These are phyloP conservation scores for Aristolochia contorta DNA, from an alignment of 164 flowering plant species.

Conservation along the genomic window DNA sequence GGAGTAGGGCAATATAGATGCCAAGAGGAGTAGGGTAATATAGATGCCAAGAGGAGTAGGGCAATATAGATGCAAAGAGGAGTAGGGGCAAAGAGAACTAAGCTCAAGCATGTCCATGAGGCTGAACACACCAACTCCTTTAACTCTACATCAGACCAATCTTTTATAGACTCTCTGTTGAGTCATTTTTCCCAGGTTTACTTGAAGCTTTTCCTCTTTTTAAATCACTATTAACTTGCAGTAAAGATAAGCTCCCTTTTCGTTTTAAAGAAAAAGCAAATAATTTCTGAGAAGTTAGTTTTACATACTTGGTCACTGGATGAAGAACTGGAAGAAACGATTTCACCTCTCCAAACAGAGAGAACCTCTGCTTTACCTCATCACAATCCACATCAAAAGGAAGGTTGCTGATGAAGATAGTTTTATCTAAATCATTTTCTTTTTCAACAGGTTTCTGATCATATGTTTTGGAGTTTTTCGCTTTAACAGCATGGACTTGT, in stretches of 20 bases:
- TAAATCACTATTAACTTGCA: not conserved
- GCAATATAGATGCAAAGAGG: no score
- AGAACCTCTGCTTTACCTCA: constrained; percentile 79
- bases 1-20: no score
- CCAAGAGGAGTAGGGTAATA: no score
- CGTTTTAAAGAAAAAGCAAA: not conserved
- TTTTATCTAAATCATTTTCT: constrained; percentile 51
- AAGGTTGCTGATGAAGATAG: constrained; percentile 74
- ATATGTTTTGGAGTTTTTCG: constrained; percentile 11
- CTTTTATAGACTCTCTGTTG: not conserved
- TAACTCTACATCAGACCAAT: no score
- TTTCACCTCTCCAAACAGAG: constrained; percentile 66
- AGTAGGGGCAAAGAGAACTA: no score
- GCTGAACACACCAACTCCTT: no score
- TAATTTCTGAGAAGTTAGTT: not conserved
- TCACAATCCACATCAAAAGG: constrained; percentile 66
- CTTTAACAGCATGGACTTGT: constrained; percentile 10
- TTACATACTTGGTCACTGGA: constrained; percentile 64
- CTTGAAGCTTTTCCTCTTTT: not conserved
- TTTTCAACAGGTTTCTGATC: constrained; percentile 15
- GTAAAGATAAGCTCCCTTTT: not conserved
- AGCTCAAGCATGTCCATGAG: no score
- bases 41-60: no score
- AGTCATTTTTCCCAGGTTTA: not conserved
- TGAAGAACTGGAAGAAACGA: constrained; percentile 84